Conservation (phyloP, 2,329 filamentous ascomycete genomes). For the Fonsecaea monophora region DNA sequence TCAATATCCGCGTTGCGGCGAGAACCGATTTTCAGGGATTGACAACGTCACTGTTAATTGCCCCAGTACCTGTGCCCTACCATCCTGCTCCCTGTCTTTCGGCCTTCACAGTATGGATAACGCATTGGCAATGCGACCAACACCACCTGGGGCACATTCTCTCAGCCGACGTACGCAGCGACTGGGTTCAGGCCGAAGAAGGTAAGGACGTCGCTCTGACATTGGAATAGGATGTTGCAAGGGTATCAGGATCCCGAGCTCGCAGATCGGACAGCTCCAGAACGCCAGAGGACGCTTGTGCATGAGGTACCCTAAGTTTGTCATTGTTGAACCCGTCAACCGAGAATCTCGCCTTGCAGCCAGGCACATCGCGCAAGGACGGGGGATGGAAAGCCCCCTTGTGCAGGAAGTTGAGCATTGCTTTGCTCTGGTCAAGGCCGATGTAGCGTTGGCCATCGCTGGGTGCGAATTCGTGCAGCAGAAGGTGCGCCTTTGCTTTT, state of each 20-base stretch:
- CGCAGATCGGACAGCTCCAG: constrained; percentile 51
- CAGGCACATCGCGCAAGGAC: neutral
- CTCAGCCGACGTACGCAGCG: neutral
- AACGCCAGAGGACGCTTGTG: constrained; percentile 49
- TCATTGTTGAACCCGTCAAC: constrained; percentile 35
- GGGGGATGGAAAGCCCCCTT: constrained; percentile 47
- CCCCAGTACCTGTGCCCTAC: no score
- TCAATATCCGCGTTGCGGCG: no score
- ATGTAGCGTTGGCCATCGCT: constrained; percentile 49
- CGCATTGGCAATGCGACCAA: neutral
- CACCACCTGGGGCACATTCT: neutral
- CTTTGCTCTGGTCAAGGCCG: constrained; percentile 60
- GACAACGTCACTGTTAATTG: no score
- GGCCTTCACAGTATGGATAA: neutral
- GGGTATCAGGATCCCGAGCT: constrained; percentile 51
- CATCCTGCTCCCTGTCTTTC: neutral
- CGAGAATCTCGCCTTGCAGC: neutral
- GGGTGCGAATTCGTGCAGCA: constrained; percentile 17
- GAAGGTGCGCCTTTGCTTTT: constrained; percentile 42
- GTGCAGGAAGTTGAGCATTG: constrained; percentile 69
- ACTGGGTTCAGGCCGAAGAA: neutral
- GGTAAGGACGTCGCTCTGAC: neutral
- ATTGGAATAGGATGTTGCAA: constrained; percentile 44
- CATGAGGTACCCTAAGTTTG: constrained; percentile 45
- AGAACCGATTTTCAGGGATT: no score